Conservation (phyloP, 768 basidiomycete genomes). For the Boletus edulis region DNA sequence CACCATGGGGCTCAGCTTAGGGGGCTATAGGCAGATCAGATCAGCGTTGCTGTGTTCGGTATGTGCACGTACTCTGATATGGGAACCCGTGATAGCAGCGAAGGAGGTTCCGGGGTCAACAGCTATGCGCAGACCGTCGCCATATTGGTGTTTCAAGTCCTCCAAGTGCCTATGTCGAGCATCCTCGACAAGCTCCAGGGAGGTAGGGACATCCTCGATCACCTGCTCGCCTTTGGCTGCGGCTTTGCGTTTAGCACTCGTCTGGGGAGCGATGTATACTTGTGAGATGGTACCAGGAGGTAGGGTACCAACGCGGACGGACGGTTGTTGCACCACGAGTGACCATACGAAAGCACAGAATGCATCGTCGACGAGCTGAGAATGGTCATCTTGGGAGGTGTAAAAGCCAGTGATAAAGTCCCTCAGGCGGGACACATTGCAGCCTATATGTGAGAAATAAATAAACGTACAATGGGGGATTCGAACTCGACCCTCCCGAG, state of each 20-base stretch:
- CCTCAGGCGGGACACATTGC: constrained; percentile 64
- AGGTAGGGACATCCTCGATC: constrained; percentile 40
- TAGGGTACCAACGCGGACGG: constrained; percentile 70
- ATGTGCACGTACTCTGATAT: constrained; percentile 61
- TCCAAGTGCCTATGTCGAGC: constrained; percentile 54
- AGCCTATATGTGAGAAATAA: constrained; percentile 47
- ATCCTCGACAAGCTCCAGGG: constrained; percentile 54
- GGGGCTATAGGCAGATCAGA: constrained; percentile 45
- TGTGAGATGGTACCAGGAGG: constrained; percentile 59
- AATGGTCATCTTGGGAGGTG: constrained; percentile 32
- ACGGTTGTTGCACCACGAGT: constrained; percentile 69
- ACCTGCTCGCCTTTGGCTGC: constrained; percentile 53
- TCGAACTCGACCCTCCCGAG: constrained; percentile 40
- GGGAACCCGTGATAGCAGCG: constrained; percentile 80
- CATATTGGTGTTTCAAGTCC: constrained; percentile 55
- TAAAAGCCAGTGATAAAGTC: constrained; percentile 73
- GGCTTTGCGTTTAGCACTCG: constrained; percentile 63
- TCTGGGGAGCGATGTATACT: constrained; percentile 78
- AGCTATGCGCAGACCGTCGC: constrained; percentile 66
- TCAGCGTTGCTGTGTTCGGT: background rate
- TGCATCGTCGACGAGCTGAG: constrained; percentile 68
- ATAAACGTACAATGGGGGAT: constrained; percentile 34
- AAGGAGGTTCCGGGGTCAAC: constrained; percentile 74
- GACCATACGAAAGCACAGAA: constrained; percentile 85
- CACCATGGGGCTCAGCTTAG: constrained; percentile 81